Evolutionary conservation across 108 stramenopile genomes (phyloP), one percentile per base, ranked within the genome.

Genomic region (Phaeodactylum tricornutum): DNA sequence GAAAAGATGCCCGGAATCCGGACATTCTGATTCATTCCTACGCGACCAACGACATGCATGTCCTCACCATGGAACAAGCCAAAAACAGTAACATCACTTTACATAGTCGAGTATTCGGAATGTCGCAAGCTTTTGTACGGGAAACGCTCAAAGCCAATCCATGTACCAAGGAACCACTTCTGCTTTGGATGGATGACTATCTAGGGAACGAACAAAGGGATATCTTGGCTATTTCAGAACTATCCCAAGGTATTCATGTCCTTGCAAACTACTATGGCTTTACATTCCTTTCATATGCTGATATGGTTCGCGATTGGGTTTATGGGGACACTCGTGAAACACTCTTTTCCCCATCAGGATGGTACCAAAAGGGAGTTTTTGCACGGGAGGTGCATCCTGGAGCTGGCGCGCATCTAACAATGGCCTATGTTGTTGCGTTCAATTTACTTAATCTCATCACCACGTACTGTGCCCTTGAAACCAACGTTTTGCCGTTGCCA

Each of bases 1-100:
- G 75, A 0, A 72, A 59, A 6, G 77, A 81, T 53, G 50, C 55
- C 12, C 49, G 46, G 12, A 31, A 77, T 59, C 82, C 87, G 2
- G 87, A 89, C 49, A 62, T 89, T 31, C 50, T 89, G 0, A 68
- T 89, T 21, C 78, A 82, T 72, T 74, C 77, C 15, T 89, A 89
- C 46, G 67, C 80, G 1, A 82, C 81, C 16, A 89, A 89, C 57
- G 84, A 85, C 50, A 75, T 85, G 78, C 84, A 85, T 47, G 72
- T 76, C 49, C 67, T 72, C 51, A 75, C 67, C 20, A 57, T 66
- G 21, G 15, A 55, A 42, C 67, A 74, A 53, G 66, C 66, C 1
- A 14, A 64, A 50, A 15, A 30, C 2, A 48, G 60, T 36, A 79
- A 79, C 52, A 40, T 56, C 0, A 81, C 79, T 12, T 40, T 87